Evolutionary conservation across 179 eudicot genomes (phyloP), one percentile per base, ranked within the genome.

Genomic region (Heliamphora ciliata): DNA sequence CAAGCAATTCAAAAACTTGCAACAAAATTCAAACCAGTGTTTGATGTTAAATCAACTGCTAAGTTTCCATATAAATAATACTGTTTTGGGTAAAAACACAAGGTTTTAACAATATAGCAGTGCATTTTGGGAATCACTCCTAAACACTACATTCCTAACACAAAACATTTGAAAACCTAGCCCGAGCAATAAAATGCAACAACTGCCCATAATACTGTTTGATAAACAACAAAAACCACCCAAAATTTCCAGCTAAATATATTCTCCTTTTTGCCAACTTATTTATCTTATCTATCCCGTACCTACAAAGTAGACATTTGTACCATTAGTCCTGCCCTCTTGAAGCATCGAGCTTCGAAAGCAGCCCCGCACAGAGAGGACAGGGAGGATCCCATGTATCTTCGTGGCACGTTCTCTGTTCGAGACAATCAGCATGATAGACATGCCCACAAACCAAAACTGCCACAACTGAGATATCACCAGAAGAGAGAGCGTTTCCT

Each of bases 381-480:
- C 98, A 93, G 0, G 91, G 88, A 3, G 98, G 98, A 76, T 92
- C 98, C 69, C 84, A 73, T 85, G 78, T 88, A 79, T 91, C 91
- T 81, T 90, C 94, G 6, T 82, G 79, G 81, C 61, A 17, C 11
- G 98, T 90, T 88, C 82, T 86, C 83, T 89, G 87, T 75, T 87
- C 90, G 86, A 93, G 83, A 86, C 98, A 93, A 52, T 90, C 94
- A 9, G 93, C 94, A 77, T 93, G 98, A 85, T 84, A 93, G 47
- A 83, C 83, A 80, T 93, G 98, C 24, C 98, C 97, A 59, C 98
- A 93, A 50, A 87, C 91, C 84, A 93, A 80, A 84, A 93, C 91
- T n/a, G 92, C 97, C 52, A 90, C 91, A 47, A 90, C 89, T 6
- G 92, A 90, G 60, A 84, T 83, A 68, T 93, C 95, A 51, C 87